Conservation (phyloP, 2,329 filamentous ascomycete genomes). For the Epichloe bromicola region DNA sequence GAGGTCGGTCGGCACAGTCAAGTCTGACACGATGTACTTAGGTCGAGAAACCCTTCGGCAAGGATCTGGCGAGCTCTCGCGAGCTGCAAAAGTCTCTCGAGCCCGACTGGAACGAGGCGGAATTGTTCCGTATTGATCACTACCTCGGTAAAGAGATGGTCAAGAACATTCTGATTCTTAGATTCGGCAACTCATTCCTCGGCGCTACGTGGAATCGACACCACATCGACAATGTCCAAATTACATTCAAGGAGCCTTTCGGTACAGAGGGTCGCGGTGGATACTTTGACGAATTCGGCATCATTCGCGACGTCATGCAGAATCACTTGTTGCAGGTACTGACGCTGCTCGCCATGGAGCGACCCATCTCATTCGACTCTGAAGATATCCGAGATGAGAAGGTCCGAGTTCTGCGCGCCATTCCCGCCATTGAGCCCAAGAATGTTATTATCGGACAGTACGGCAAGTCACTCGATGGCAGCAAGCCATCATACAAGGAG, state of each 20-base stretch:
- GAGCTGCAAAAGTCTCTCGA: slow-evolving; percentile 90
- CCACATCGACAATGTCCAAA: slow-evolving; percentile 98
- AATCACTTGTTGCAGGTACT: slow-evolving; percentile 96
- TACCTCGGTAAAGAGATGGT: slow-evolving; percentile 99
- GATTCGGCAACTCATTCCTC: slow-evolving; percentile 98
- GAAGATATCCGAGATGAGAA: slow-evolving; percentile 99
- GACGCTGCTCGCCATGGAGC: slow-evolving; percentile 93
- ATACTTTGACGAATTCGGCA: slow-evolving; percentile 99
- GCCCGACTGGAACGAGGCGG: slow-evolving; percentile 97
- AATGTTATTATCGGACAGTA: slow-evolving; percentile 99
- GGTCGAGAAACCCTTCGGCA: slow-evolving; percentile 99
- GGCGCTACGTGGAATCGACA: slow-evolving; percentile 98
- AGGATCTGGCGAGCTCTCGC: slow-evolving; percentile 86
- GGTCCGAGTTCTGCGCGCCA: slow-evolving; percentile 85
- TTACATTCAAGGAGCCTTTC: slow-evolving; percentile 98
- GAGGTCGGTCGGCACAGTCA: neutral
- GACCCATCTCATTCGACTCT: slow-evolving; percentile 92
- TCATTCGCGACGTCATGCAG: slow-evolving; percentile 99
- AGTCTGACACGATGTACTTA: slow-evolving; percentile 21
- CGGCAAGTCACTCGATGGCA: slow-evolving; percentile 87
- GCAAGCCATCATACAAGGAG: slow-evolving; percentile 96
- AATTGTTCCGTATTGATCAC: slow-evolving; percentile 98
- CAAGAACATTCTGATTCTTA: slow-evolving; percentile 96
- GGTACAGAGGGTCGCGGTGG: slow-evolving; percentile 95
- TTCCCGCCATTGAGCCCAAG: slow-evolving; percentile 93